A percentile compares a stretch with the other conserved stretches of the same genome.
These are phyloP conservation scores for Tylopilus sp. DNA, from an alignment of 768 basidiomycete genomes.

Conservation along the genomic window DNA sequence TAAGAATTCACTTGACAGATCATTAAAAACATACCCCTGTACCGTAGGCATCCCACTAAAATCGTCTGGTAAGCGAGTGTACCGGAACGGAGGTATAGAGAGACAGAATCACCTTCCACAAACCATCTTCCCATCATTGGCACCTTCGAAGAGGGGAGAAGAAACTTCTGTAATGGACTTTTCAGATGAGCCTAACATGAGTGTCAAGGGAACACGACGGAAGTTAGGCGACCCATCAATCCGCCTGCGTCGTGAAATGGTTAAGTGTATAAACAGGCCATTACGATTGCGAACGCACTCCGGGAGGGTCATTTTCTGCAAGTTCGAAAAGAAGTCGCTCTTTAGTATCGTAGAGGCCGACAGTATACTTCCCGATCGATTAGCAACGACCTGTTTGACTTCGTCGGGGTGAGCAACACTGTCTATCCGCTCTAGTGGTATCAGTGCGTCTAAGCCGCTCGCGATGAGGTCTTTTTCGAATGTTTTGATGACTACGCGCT, in stretches of 20 bases:
- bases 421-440: conserved; percentile 75
- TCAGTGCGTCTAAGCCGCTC: conserved; percentile 75
- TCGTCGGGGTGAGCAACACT: conserved; percentile 87
- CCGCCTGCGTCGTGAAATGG: conserved; percentile 42
- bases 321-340: conserved; percentile 88
- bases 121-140: conserved; percentile 55
- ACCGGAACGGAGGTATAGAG: neutral
- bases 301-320: conserved; percentile 95
- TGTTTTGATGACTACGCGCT: conserved; percentile 79
- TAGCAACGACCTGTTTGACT: conserved; percentile 80
- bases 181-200: conserved; percentile 31
- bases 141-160: conserved; percentile 34
- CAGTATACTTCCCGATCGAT: conserved; percentile 79
- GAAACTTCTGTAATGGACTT: conserved; percentile 30
- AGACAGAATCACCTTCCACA: conserved; percentile 62
- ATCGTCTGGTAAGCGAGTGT: conserved; percentile 21
- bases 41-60: conserved; percentile 91
- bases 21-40: conserved; percentile 48
- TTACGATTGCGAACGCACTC: conserved; percentile 53
- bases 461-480: conserved; percentile 86
- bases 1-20: neutral
- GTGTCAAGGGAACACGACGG: conserved; percentile 69
- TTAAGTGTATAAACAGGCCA: conserved; percentile 3
- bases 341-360: conserved; percentile 94
- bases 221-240: conserved; percentile 96